Base-by-base conservation (phyloP, 164 flowering plant species). In the Platanus orientalis region DNA sequence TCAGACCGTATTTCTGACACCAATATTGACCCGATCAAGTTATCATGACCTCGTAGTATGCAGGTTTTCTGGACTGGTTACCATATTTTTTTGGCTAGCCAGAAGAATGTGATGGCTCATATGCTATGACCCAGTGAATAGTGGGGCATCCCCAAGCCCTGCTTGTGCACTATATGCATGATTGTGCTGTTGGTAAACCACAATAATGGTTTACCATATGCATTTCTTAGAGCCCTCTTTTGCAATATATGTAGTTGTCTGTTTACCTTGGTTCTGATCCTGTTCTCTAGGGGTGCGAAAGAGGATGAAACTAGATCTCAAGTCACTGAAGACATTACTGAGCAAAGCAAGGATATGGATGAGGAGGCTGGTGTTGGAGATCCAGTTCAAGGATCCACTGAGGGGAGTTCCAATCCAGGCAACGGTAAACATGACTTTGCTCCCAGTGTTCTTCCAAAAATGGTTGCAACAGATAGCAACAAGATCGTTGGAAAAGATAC, bases 271-370 rank as follows among this genome's bases (percentile, higher is more conserved):
- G 14, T 30, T 17, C 20, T 26, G 20, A 32, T 6, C 24, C 13
- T 29, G 6, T 2, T 24, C 20, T 21, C n/a, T 66, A 86, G 96
- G 75, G 87, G 85, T 68, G 79, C 76, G 50, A 79, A 78, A 53
- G 77, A 70, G 49, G 80, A 77, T 49, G 71, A 69, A 55, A 61
- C 27, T 19, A 56, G 56, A 45, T 78, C 73, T 48, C 81, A 75
- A 50, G 81, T 73, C 44, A 73, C 74, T 11, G 82, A 70, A 55
- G 82, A 79, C 69, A 70, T 57, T 25, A 61, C 54, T 20, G 75
- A 70, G 47, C 71, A 69, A 65, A 68, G 64, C 69, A 77, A 67
- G 42, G 75, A 57, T 28, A 58, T 69, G 60, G 89, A 83, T 44
- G 86, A 78, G 68, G 88, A 84, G 68, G 72, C 66, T 63, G 78